Percentiles rank a stretch among this genome's conserved stretches.
Conservation (phyloP, 1,284 basidiomycete genomes). For the Sporisorium iseilematis-ciliati region DNA sequence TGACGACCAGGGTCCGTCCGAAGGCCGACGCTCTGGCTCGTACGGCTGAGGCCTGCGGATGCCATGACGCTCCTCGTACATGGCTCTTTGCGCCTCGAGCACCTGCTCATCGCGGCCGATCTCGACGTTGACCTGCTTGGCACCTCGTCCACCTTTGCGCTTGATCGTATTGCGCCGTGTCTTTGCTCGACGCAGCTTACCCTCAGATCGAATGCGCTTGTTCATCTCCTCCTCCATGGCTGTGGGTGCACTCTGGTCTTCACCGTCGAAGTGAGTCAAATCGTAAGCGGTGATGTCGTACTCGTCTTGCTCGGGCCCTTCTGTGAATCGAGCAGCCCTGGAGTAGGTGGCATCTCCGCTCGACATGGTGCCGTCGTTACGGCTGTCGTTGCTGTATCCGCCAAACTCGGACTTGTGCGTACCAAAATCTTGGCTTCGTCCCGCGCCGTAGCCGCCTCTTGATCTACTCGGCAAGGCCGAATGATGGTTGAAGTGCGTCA, state of each 20-base stretch:
- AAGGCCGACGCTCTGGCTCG: conserved; percentile 18
- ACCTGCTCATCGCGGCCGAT: conserved; percentile 37
- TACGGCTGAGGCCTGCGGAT: conserved; percentile 18
- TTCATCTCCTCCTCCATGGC: conserved; percentile 78
- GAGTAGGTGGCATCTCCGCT: conserved; percentile 21
- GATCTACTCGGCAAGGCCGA: conserved; percentile 27
- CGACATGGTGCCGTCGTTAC: conserved; percentile 9
- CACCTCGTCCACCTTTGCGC: conserved; percentile 43
- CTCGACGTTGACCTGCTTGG: conserved; percentile 21
- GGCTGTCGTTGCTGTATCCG: conserved; percentile 13
- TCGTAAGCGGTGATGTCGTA: conserved; percentile 76
- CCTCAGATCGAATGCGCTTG: conserved; percentile 77
- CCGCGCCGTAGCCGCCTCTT: conserved; percentile 9
- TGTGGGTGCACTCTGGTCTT: conserved; percentile 76
- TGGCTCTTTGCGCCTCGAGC: conserved; percentile 47
- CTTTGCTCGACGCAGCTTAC: conserved; percentile 76
- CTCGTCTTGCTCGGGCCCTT: conserved; percentile 71
- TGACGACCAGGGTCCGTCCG: conserved; percentile 18
- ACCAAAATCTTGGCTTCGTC: conserved; percentile 17
- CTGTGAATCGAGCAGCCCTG: conserved; percentile 56
- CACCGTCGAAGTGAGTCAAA: conserved; percentile 83
- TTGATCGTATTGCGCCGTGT: conserved; percentile 63
- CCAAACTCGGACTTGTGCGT: conserved; percentile 15
- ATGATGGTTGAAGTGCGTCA: conserved; percentile 70
- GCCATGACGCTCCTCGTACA: conserved; percentile 43